Percentiles rank a stretch among this genome's conserved stretches.
Evolutionary conservation across 257 asterid genomes (phyloP).

Genomic region (Solanum bukasovii): DNA sequence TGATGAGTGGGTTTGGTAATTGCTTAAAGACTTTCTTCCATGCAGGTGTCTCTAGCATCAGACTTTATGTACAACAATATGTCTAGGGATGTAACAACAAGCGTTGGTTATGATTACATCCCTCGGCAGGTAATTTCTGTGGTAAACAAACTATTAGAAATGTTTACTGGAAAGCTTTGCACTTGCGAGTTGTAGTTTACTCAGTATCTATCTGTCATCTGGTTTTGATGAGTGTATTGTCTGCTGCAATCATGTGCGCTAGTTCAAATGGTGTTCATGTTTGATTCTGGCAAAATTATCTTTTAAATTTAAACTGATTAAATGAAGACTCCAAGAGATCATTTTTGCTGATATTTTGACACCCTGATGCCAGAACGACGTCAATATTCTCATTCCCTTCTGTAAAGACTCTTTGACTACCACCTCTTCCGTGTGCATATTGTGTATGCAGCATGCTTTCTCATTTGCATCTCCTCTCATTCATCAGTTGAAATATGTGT

Average conservation of each 20-base stretch:
- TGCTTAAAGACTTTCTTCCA: constrained; percentile 1
- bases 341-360: not conserved
- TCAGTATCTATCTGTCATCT: not conserved
- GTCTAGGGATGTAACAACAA: constrained; percentile 63
- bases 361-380: not conserved
- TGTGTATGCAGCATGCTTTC: not conserved
- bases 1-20: not conserved
- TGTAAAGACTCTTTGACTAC: not conserved
- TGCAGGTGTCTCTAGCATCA: constrained; percentile 66
- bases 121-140: constrained; percentile 49
- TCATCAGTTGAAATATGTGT: not conserved
- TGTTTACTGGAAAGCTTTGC: not conserved
- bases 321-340: no score
- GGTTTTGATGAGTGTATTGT: not conserved
- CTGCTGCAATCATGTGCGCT: not conserved
- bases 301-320: not conserved
- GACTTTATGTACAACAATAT: constrained; percentile 68
- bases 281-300: not conserved
- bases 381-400: not conserved
- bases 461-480: not conserved
- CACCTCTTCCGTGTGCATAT: not conserved
- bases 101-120: constrained; percentile 64
- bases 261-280: not conserved
- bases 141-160: not conserved
- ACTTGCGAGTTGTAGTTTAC: not conserved